Evolutionary conservation across 768 basidiomycete species (phyloP).

Genomic region (Panaeolus papilionaceus): DNA sequence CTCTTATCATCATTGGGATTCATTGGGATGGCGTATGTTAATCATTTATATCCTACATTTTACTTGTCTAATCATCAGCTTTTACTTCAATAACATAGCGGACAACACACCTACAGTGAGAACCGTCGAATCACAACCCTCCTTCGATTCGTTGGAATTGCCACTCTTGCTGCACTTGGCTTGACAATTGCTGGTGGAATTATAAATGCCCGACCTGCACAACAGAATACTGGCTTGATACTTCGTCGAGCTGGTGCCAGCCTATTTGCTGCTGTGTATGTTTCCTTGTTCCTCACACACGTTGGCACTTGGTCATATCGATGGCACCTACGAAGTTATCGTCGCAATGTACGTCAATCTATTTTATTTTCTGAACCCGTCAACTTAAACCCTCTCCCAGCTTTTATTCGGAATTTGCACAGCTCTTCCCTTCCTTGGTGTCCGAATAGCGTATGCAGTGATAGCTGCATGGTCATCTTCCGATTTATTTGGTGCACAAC

Average conservation of each 20-base stretch:
- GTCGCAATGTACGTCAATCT: slow-evolving; percentile 45
- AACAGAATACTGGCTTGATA: slow-evolving; percentile 40
- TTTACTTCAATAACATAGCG: slow-evolving; percentile 35
- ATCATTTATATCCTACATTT: slow-evolving; percentile 17
- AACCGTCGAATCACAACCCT: slow-evolving; percentile 45
- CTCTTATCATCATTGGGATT: slow-evolving; percentile 52
- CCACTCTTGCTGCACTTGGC: slow-evolving; percentile 46
- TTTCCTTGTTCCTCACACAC: slow-evolving; percentile 46
- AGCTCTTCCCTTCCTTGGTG: slow-evolving; percentile 66
- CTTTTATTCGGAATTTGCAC: slow-evolving; percentile 59
- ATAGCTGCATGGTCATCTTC: slow-evolving; percentile 64
- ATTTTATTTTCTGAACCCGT: not conserved
- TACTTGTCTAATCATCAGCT: slow-evolving; percentile 28
- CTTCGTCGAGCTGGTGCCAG: slow-evolving; percentile 50
- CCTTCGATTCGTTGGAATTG: slow-evolving; percentile 42
- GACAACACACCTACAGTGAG: slow-evolving; percentile 59
- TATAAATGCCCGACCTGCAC: slow-evolving; percentile 44
- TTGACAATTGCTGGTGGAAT: slow-evolving; percentile 54
- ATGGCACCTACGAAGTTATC: slow-evolving; percentile 51
- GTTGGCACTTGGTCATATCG: slow-evolving; percentile 52
- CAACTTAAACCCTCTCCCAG: slow-evolving; percentile 37
- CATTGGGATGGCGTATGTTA: slow-evolving; percentile 55
- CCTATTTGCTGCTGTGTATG: slow-evolving; percentile 48
- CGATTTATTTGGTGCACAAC: slow-evolving; percentile 44
- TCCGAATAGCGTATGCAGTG: slow-evolving; percentile 62